Evolutionary conservation across 2,329 filamentous ascomycete species (phyloP), one percentile per base, ranked within the genome.

Genomic region (Colletotrichum tofieldiae): DNA sequence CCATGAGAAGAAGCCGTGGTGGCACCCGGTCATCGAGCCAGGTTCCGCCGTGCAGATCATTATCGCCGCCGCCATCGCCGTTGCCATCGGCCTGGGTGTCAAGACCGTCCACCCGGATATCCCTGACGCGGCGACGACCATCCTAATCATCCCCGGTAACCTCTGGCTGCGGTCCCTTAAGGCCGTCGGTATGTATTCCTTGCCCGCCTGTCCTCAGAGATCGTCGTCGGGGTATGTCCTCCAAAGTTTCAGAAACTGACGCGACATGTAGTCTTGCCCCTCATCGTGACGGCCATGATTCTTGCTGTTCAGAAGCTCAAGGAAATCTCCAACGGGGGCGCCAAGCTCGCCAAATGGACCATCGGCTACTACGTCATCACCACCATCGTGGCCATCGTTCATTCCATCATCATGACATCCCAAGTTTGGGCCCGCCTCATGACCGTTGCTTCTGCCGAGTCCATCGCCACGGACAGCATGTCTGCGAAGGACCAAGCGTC

Each of bases 201-300:
- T 14, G 23, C 20, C 45, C n/a, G 26, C 32, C 7, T 39, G 12
- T 8, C 9, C 7, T 3, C 35, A 9, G 54, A 18, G 12, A 26
- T 18, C 9, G 18, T 35, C 29, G 8, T n/a, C 8, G 5, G 18
- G 18, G 18, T n/a, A 5, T n/a, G 1, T 6, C 29, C 29, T n/a
- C 47, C 8, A 62, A 37, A 49, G 29, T 20, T 1, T 6, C 26
- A 5, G 14, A n/a, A 39, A n/a, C 54, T 72, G 54, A 72, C 60
- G 52, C 11, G 43, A n/a, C 3, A 16, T 6, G 20, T 5, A 87
- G 86, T 88, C 0, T 79, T 89, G 1, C 86, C 86, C 2, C 77
- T 89, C 65, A 89, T 89, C 52, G 79, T 88, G 35, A 84, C 82
- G 9, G 86, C 87, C 32, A 88, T 89, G 81, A 84, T 89, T 58